Evolutionary conservation across 179 eudicot species (phyloP), one percentile per base, ranked within the genome.

Genomic region (Spinacia oleracea): DNA sequence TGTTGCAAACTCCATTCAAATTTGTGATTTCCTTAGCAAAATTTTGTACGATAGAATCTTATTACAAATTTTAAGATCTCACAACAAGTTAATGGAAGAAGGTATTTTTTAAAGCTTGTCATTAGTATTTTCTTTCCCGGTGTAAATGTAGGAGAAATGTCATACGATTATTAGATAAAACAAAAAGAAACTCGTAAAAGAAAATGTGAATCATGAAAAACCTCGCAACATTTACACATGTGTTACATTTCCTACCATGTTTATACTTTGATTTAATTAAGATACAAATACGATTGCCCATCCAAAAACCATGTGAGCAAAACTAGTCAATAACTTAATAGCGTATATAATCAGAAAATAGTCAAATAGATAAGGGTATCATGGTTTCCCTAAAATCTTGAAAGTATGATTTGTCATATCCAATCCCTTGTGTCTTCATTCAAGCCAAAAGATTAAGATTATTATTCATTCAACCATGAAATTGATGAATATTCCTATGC

Each of bases 401-500:
- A 69, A 69, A 43, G 9, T 27, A 14, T 14, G 1, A 42, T 1
- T 21, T 48, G 56, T 70, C 35, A 70, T 45, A 45, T 70, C 15
- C 14, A 20, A 27, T 12, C 73, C 31, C 6, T 46, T 25, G 20
- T 25, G 53, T 70, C 56, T 23, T 46, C 56, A 14, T 70, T 50
- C 9, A 25, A 45, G 5, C 34, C 3, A 8, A 71, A 50, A 32
- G 27, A 45, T 34, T 25, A 25, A 70, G n/a, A 48, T 35, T 43
- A 70, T 23, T 25, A 71, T 72, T 16, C 27, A 51, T 72, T 16
- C 27, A 50, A 72, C 43, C 58, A 32, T 9, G 6, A 72, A 32
- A 72, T 25, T 29, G 14, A 72, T 72, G 75, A 51, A 72, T 72
- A 72, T 72, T 51, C 75, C 63, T 31, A 20, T 4, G 0, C 5